Conservation (phyloP, 345 rosid genomes). For the Sisymbrium irio region DNA sequence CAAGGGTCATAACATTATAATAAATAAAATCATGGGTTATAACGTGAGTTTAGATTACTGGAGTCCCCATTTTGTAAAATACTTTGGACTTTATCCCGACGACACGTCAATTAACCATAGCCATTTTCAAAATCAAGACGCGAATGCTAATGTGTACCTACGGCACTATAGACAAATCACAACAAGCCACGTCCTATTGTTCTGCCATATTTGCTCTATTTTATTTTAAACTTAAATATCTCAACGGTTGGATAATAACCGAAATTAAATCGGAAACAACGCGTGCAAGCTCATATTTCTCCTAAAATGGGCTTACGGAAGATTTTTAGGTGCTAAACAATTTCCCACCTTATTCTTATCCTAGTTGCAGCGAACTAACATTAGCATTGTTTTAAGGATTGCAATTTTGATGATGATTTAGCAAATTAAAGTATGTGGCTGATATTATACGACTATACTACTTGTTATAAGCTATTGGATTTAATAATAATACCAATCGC, state of each 20-base stretch:
- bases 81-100: conserved; percentile 26
- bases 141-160: conserved; percentile 35
- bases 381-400: not conserved
- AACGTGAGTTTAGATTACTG: not conserved
- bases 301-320: not conserved
- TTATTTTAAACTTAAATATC: not conserved
- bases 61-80: not conserved
- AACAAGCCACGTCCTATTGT: not conserved
- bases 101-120: conserved; percentile 18
- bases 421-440: not conserved
- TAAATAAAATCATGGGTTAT: not conserved
- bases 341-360: too few species aligned
- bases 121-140: conserved; percentile 27
- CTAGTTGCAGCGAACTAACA: too few species aligned
- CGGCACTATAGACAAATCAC: not conserved
- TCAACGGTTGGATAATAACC: conserved; percentile 1
- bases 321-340: not conserved
- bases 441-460: not conserved
- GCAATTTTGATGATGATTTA: not conserved
- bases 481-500: not conserved
- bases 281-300: not conserved
- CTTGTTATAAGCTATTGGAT: not conserved
- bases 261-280: not conserved
- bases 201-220: not conserved
- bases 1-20: not conserved